Conservation (phyloP, 441 rosid species). For the Adansonia grandidieri region DNA sequence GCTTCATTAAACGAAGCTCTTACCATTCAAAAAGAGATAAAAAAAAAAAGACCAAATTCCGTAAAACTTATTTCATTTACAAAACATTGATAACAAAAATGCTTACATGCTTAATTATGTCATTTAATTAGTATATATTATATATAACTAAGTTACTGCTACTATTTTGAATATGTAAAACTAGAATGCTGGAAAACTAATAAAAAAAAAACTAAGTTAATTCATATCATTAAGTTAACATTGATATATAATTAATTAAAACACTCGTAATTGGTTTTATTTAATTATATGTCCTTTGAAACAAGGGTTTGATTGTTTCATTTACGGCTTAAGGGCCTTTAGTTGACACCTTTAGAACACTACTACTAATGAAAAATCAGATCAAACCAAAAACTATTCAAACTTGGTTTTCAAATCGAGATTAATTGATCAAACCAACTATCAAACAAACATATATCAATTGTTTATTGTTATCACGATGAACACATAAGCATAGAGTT, state of each 20-base stretch:
- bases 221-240: too few relatives aligned
- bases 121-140: background rate
- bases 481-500: background rate
- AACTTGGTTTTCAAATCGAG: background rate
- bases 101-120: background rate
- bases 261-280: too few relatives aligned
- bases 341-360: background rate
- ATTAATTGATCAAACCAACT: conserved; percentile 17
- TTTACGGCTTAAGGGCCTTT: too few relatives aligned
- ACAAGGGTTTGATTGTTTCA: too few relatives aligned
- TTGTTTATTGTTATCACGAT: background rate
- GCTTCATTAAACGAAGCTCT: background rate
- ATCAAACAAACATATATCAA: conserved; percentile 10
- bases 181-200: too few relatives aligned
- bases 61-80: background rate
- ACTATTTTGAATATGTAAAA: too few relatives aligned
- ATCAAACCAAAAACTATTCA: background rate
- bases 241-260: too few relatives aligned
- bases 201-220: too few relatives aligned
- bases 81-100: background rate
- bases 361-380: background rate
- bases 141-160: too few relatives aligned
- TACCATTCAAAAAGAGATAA: background rate
- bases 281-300: too few relatives aligned
- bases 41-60: background rate